These are phyloP conservation scores for Paraconiothyrium sp. DNA, from an alignment of 2,329 filamentous ascomycete species.

Conservation along the genomic window DNA sequence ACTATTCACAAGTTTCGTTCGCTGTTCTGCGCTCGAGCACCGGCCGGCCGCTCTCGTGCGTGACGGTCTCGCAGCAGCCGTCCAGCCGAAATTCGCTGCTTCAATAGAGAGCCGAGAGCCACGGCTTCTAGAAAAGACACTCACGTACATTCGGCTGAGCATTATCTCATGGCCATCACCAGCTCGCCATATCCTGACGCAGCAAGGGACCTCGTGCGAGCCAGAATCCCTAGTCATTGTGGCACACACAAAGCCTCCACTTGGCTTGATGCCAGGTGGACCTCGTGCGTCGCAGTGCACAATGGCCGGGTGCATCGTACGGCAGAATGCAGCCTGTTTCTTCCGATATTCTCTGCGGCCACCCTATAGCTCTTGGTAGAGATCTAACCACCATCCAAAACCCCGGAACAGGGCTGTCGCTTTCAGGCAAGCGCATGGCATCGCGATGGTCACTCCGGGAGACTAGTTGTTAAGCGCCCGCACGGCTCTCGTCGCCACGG, in stretches of 20 bases:
- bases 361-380: neutral
- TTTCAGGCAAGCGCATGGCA: neutral
- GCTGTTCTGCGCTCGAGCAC: neutral
- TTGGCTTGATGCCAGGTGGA: neutral
- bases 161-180: neutral
- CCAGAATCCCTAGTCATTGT: neutral
- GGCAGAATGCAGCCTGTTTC: neutral
- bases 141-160: neutral
- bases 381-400: neutral
- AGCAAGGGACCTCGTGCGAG: neutral
- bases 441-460: neutral
- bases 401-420: neutral
- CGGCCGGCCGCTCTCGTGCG: neutral
- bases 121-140: neutral
- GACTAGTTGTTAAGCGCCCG: constrained; percentile 13
- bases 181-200: neutral
- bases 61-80: neutral
- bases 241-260: neutral
- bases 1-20: neutral
- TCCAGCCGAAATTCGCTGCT: neutral
- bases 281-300: neutral
- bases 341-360: neutral
- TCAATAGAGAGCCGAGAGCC: neutral
- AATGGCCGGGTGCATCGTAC: neutral
- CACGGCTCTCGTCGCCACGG: constrained; percentile 3